Base-by-base conservation (phyloP, 495 filamentous ascomycete species). In the Daldinia loculata region DNA sequence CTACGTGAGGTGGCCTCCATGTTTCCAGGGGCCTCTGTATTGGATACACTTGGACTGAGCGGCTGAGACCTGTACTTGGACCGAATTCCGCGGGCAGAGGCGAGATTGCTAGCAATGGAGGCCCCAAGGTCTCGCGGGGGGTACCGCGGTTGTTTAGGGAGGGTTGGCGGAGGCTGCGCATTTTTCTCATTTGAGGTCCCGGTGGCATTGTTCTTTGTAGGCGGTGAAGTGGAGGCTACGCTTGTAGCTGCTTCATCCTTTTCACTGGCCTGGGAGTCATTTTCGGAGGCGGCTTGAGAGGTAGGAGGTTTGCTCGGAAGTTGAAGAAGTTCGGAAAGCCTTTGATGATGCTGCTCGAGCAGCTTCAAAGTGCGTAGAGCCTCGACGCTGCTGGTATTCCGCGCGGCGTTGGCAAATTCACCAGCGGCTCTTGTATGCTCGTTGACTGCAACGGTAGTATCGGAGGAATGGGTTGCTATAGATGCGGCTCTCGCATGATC, bases 81-180 rank as follows among this genome's bases (percentile, higher is more conserved):
- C 2, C 91, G 91, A 67, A 97, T 97, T 19, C 94, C 94, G 66
- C 94, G 84, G 6, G 93, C 94, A 2, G 92, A 93, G 0, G 94
- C 94, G 7, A 98, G 82, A 71, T 97, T 96, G 75, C 89, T 97
- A 38, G 93, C 95, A 61, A 97, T 96, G 3, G 94, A 96, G 0
- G 94, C 94, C 5, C 89, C 86, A 34, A 90, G 79, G 59, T 93
- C 93, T 50, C 90, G 88, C 73, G 85, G 58, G 76, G 86, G 71
- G 83, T 81, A 83, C 56, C 81, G 71, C 80, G 90, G 75, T 70
- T 83, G 75, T 77, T 82, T 76, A 76, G 82, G 72, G 7, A 84
- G 75, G 30, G 76, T 83, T 63, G 84, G 85, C 43, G 82, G 81
- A 48, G 84, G 81, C 55, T 79, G 83, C 22, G 68, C 78, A 72